Conservation (phyloP, 2,329 filamentous ascomycete species). For the Camillea tinctor region DNA sequence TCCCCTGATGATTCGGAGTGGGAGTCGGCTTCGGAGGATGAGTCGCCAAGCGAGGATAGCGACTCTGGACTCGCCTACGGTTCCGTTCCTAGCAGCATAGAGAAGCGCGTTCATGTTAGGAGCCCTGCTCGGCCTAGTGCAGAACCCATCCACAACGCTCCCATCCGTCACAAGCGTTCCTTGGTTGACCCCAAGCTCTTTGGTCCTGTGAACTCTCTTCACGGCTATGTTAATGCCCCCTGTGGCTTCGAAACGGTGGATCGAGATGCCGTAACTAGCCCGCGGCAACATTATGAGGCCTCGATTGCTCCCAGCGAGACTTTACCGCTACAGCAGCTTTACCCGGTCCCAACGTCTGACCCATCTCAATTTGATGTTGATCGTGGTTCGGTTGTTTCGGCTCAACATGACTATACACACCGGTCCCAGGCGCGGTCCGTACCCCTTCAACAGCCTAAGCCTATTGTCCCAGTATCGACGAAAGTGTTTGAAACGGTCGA, state of each 20-base stretch:
- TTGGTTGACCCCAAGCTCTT: conserved; percentile 59
- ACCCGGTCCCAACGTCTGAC: conserved; percentile 66
- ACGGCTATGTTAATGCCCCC: conserved; percentile 53
- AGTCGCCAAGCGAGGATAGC: conserved; percentile 42
- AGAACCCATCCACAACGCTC: conserved; percentile 19
- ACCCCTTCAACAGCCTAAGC: conserved; percentile 82
- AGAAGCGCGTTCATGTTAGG: conserved; percentile 11
- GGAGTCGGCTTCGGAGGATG: conserved; percentile 55
- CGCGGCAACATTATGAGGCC: conserved; percentile 36
- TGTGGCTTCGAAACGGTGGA: conserved; percentile 52
- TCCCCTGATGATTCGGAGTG: conserved; percentile 50
- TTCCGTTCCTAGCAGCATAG: conserved; percentile 25
- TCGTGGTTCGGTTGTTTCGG: conserved; percentile 48
- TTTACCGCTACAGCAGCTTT: conserved; percentile 59
- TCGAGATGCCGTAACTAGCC: conserved; percentile 22
- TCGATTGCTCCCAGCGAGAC: conserved; percentile 36
- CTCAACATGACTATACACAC: conserved; percentile 39
- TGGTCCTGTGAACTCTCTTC: conserved; percentile 60
- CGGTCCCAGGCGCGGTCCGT: conserved; percentile 56
- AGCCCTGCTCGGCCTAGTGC: conserved; percentile 12
- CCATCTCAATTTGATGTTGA: conserved; percentile 59
- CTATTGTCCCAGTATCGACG: conserved; percentile 69
- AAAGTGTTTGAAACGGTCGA: conserved; percentile 61
- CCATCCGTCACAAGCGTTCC: conserved; percentile 37
- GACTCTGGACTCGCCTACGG: conserved; percentile 46